Conservation (phyloP, 805 yeast species). For the Metschnikowia santaceciliae region DNA sequence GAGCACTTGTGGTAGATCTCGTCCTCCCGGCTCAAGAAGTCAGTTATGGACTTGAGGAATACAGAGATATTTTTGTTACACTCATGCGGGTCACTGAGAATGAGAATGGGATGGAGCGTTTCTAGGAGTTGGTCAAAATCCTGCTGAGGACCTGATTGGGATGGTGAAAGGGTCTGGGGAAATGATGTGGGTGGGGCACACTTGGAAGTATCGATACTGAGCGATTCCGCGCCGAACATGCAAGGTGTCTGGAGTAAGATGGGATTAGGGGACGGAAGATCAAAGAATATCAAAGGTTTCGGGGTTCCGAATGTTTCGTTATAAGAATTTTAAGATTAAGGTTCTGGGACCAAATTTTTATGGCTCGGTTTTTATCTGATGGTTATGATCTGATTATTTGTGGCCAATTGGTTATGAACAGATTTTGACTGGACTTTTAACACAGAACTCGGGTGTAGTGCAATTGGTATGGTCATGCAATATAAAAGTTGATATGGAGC, state of each 20-base stretch:
- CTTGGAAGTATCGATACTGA: background rate
- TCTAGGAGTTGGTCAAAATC: slow-evolving; percentile 8
- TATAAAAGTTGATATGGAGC: background rate
- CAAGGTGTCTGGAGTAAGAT: background rate
- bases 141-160: background rate
- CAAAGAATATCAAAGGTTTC: no score
- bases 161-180: slow-evolving; percentile 2
- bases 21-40: slow-evolving; percentile 20
- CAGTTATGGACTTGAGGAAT: slow-evolving; percentile 32
- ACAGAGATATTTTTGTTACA: slow-evolving; percentile 37
- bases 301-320: background rate
- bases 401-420: background rate
- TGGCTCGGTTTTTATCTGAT: no score
- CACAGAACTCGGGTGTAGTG: background rate
- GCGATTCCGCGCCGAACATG: slow-evolving; percentile 3
- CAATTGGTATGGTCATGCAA: background rate
- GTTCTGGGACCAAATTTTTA: no score
- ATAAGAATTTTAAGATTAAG: background rate
- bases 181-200: slow-evolving; percentile 3
- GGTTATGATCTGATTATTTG: no score
- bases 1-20: slow-evolving; percentile 32
- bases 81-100: slow-evolving; percentile 37
- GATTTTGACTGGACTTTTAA: background rate
- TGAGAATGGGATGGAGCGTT: slow-evolving; percentile 20
- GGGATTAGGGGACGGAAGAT: background rate